phyloP scores from a whole-genome alignment of 2,329 filamentous ascomycete genomes.

The Chrysoporthe austroafricana region DNA sequence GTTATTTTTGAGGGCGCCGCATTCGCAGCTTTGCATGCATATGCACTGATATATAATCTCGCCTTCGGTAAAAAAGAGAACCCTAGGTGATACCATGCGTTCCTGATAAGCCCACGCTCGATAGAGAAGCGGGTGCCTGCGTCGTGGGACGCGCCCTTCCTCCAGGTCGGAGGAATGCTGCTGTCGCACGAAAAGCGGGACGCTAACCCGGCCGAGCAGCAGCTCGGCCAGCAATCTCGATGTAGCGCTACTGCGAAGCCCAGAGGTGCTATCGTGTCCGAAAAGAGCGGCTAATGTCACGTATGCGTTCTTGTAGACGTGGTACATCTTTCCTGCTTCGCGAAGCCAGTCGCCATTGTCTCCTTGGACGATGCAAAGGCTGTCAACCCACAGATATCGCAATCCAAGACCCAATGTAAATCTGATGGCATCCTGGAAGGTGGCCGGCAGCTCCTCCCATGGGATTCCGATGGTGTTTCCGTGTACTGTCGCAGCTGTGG shows the following conservation, averaged over 20 bases:
- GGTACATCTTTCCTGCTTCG: constrained; percentile 30
- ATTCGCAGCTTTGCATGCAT: too few relatives aligned
- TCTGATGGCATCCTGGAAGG: constrained; percentile 31
- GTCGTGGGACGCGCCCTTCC: too few relatives aligned
- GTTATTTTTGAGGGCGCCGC: too few relatives aligned
- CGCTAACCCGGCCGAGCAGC: background rate
- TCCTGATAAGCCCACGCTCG: too few relatives aligned
- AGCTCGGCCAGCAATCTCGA: background rate
- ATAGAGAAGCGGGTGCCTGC: too few relatives aligned
- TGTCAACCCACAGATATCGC: constrained; percentile 35
- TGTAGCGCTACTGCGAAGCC: background rate
- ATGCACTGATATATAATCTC: too few relatives aligned
- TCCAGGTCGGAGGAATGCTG: too few relatives aligned
- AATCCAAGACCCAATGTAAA: constrained; percentile 29
- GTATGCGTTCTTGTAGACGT: constrained; percentile 26
- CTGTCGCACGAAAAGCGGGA: too few relatives aligned
- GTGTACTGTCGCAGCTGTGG: constrained; percentile 19
- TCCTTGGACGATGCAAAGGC: constrained; percentile 35
- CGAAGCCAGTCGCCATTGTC: constrained; percentile 28
- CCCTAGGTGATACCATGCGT: too few relatives aligned
- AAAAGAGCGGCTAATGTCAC: constrained; percentile 1
- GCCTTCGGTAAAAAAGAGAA: too few relatives aligned
- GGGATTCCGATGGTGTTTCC: constrained; percentile 24
- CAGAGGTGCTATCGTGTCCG: background rate
- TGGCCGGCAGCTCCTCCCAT: constrained; percentile 19